phyloP scores from a whole-genome alignment of 352 stramenopile species.

The Phytopythium vexans region DNA sequence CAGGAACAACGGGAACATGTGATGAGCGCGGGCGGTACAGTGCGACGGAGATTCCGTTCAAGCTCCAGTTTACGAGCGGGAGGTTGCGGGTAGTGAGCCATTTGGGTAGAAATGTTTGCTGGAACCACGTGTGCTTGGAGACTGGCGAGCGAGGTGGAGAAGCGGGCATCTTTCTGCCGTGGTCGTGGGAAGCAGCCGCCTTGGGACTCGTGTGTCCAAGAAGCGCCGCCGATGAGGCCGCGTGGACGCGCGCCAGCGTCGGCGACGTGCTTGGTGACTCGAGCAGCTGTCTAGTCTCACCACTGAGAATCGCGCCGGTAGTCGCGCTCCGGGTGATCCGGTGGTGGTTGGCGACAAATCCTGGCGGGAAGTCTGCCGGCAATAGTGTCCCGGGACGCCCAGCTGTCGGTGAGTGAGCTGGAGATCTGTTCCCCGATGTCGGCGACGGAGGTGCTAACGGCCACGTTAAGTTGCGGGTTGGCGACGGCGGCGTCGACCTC shows the following conservation, averaged over 20 bases:
- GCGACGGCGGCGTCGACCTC: conserved; percentile 13
- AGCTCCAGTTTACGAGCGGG: conserved; percentile 57
- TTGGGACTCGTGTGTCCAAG: neutral
- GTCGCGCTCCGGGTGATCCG: conserved; percentile 30
- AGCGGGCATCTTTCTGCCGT: too few relatives aligned
- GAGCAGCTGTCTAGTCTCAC: too few relatives aligned
- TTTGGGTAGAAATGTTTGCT: conserved; percentile 30
- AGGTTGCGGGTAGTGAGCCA: conserved; percentile 22
- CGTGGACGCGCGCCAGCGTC: conserved; percentile 1
- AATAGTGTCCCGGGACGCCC: conserved; percentile 3
- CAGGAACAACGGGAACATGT: too few relatives aligned
- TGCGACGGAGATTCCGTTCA: conserved; percentile 38
- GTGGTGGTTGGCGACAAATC: conserved; percentile 28
- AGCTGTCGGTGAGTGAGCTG: conserved; percentile 9
- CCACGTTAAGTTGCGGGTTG: conserved; percentile 17
- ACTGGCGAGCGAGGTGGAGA: neutral
- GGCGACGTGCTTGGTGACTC: conserved; percentile 1
- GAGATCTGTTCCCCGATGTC: conserved; percentile 1
- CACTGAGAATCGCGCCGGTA: conserved; percentile 1
- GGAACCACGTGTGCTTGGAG: conserved; percentile 22
- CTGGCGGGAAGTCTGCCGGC: conserved; percentile 9
- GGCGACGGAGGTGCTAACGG: neutral
- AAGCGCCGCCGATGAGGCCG: conserved; percentile 1
- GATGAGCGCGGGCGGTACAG: conserved; percentile 15
- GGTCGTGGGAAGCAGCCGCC: too few relatives aligned